Conservation (phyloP, 2,329 filamentous ascomycete genomes). For the Epichloe brachyelytri region DNA sequence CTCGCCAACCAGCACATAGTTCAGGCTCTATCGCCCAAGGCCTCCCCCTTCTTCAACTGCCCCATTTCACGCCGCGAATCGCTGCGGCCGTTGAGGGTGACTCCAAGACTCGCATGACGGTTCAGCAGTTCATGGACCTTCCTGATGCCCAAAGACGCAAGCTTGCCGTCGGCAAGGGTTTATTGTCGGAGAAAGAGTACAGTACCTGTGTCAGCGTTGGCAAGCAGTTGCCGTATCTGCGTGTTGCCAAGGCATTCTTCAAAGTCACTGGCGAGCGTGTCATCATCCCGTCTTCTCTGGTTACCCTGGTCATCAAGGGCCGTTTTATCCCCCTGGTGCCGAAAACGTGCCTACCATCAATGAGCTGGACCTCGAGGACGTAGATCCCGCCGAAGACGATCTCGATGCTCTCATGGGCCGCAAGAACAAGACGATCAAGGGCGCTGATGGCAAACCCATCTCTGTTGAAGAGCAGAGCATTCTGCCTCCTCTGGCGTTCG, state of each 20-base stretch:
- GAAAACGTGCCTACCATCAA: conserved; percentile 61
- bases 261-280: conserved; percentile 92
- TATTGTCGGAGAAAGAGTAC: conserved; percentile 68
- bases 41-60: conserved; percentile 82
- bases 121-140: conserved; percentile 83
- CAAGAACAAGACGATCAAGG: conserved; percentile 55
- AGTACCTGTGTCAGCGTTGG: conserved; percentile 62
- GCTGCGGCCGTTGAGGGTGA: conserved; percentile 59
- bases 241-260: conserved; percentile 90
- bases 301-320: conserved; percentile 89
- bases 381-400: conserved; percentile 88
- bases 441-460: conserved; percentile 42
- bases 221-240: conserved; percentile 69
- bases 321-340: conserved; percentile 78
- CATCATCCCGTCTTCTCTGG: conserved; percentile 83
- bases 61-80: conserved; percentile 62
- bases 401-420: conserved; percentile 72
- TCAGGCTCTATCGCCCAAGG: conserved; percentile 72
- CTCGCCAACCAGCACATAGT: conserved; percentile 74
- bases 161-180: conserved; percentile 54
- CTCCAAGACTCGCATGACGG: conserved; percentile 58
- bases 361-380: conserved; percentile 71
- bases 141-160: conserved; percentile 61
- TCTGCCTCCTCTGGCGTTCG: conserved; percentile 74
- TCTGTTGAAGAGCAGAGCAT: conserved; percentile 50